Percentiles rank a stretch among this genome's conserved stretches.
These are phyloP conservation scores for Pholiota adiposa DNA, from an alignment of 1,284 basidiomycete species.

Conservation along the genomic window DNA sequence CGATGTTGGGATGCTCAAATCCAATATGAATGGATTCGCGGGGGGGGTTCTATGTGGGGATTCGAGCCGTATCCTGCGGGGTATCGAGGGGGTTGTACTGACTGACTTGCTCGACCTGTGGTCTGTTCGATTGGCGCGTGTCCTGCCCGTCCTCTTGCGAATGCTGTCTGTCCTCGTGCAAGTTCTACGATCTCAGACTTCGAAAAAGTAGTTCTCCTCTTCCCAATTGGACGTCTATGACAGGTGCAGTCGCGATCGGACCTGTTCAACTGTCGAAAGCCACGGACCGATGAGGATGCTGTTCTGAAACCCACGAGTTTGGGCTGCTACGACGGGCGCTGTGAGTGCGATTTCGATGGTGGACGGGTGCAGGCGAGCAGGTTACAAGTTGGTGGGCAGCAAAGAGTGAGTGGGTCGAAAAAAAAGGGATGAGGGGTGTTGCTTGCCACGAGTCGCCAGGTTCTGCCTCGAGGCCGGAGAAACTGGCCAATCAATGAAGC, in stretches of 20 bases:
- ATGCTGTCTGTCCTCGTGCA: conserved; percentile 21
- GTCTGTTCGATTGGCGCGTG: conserved; percentile 1
- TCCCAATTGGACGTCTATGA: background rate
- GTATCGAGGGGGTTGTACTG: background rate
- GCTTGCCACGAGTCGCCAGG: conserved; percentile 30
- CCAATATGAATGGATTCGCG: background rate
- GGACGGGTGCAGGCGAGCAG: background rate
- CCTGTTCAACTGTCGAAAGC: background rate
- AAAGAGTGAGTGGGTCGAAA: conserved; percentile 12
- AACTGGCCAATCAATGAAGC: background rate
- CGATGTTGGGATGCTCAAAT: background rate
- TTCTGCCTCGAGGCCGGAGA: conserved; percentile 32
- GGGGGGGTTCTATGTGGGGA: background rate
- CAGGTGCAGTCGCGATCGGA: background rate
- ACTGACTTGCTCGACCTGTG: background rate
- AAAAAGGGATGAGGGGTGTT: conserved; percentile 20
- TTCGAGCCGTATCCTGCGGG: background rate
- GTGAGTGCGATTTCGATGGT: background rate
- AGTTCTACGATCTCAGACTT: background rate
- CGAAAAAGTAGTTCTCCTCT: background rate
- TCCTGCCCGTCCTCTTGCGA: conserved; percentile 19
- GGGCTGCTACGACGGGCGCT: background rate
- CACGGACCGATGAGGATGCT: background rate
- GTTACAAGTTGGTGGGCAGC: background rate
- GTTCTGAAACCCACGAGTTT: background rate